Evolutionary conservation across 2,329 filamentous ascomycete genomes (phyloP), one percentile per base, ranked within the genome.

Genomic region (Dryadomyces quercus-mongolicae): DNA sequence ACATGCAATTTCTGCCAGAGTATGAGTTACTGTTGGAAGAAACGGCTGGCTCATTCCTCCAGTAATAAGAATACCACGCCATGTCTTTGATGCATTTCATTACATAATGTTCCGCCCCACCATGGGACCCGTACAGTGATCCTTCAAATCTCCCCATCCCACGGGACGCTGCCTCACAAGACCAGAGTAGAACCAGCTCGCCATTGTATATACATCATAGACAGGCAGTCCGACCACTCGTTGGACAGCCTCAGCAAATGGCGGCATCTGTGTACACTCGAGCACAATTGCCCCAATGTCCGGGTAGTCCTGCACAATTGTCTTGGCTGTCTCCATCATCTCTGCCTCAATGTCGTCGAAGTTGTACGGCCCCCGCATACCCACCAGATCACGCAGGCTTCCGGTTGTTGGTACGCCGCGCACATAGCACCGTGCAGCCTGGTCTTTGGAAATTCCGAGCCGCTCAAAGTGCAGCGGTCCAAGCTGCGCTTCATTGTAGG

Each of bases 1-100:
- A 66, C 52, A 66, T 67, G 66, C 64, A 67, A 59, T 68, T 68
- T 38, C 57, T 57, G 15, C 65, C 66, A 0, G 65, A 68, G 58
- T 68, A 67, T 49, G 59, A 65, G 45, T 22, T 62, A 40, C 58
- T 65, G 2, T 21, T 67, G 31, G 62, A 63, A 55, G 66, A 68
- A 53, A 63, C 62, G 1, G 56, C 57, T 1, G 66, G 66, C 0
- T 62, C 65, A 5, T 68, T 68, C 51, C 54, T 68, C 25, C 22
- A 53, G 38, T 51, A 45, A 16, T 38, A 18, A 21, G 25, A 31
- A 31, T 31, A 40, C 36, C 15, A 13, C 36, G 10, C 36, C 15
- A 40, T 7, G 7, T 38, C 7, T 38, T 38, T 38, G 7, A 38
- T 38, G 7, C 13, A 7, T 38, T 40, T 40, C 36, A 40, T 40